Evolutionary conservation across 2,329 filamentous ascomycete species (phyloP).

Genomic region (Penicillium hordei): DNA sequence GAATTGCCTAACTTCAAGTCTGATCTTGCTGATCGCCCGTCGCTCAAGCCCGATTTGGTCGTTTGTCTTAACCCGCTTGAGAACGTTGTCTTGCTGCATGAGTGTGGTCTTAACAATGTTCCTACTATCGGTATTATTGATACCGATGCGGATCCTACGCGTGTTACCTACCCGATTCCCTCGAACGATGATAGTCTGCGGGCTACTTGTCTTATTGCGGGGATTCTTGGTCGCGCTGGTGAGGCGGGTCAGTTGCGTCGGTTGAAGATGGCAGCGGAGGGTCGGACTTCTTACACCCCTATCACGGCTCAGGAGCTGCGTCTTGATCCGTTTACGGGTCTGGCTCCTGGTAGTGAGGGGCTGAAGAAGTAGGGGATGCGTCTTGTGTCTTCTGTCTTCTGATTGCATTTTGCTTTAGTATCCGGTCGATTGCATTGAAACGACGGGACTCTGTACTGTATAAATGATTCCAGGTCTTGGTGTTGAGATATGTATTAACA

Average conservation of each 20-base stretch:
- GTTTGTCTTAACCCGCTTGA: conserved; percentile 90
- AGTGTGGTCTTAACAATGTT: conserved; percentile 83
- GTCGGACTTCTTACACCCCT: conserved; percentile 59
- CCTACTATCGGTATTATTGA: conserved; percentile 95
- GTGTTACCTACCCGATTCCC: conserved; percentile 94
- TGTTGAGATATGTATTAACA: conserved; percentile 31
- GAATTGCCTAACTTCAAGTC: conserved; percentile 63
- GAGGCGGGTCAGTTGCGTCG: conserved; percentile 71
- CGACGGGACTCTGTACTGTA: conserved; percentile 35
- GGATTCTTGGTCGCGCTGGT: conserved; percentile 80
- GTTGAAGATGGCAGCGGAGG: conserved; percentile 60
- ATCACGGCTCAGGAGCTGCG: conserved; percentile 25
- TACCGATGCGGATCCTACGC: conserved; percentile 86
- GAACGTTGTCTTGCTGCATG: conserved; percentile 85
- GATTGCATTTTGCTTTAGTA: conserved; percentile 7
- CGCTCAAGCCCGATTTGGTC: conserved; percentile 83
- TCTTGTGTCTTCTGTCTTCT: not conserved
- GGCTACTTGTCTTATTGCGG: conserved; percentile 75
- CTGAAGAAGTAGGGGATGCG: conserved; percentile 8
- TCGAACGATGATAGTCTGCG: conserved; percentile 96
- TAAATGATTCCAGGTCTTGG: conserved; percentile 30
- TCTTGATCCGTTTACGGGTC: conserved; percentile 28
- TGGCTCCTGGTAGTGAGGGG: conserved; percentile 12
- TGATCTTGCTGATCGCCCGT: conserved; percentile 62
- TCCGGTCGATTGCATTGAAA: conserved; percentile 21